Evolutionary conservation across 495 filamentous ascomycete species (phyloP), one percentile per base, ranked within the genome.

Genomic region (Hypoxylon subgilvum): DNA sequence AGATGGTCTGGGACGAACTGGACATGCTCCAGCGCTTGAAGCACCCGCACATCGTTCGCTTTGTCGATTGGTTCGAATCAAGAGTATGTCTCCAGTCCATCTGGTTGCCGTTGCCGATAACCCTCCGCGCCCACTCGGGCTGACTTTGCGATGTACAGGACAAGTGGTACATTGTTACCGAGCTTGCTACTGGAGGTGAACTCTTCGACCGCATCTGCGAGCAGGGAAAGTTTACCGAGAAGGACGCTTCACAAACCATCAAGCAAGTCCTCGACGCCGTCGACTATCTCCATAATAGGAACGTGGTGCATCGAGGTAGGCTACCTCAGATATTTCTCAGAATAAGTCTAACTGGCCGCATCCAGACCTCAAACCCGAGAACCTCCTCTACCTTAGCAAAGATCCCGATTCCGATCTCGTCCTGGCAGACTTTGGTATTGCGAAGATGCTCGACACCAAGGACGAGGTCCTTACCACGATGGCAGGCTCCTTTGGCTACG

Each of bases 121-220:
- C 3, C 23, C 36, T 18, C 32, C 23, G 28, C 18, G 27, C 4
- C 18, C 13, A 42, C 36, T 23, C 18, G 14, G 25, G 18, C 45
- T 58, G 22, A 60, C 55, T 50, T 35, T 0, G 7, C 22, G 7
- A 30, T 36, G n/a, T 67, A 3, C 54, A 97, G 93, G 94, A 99
- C 79, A 99, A 99, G 79, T 99, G 96, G 78, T 99, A 99, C 73
- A 99, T 99, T 63, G 93, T 99, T 69, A 99, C 94, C 32, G 88
- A 99, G 72, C 81, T 99, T 21, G 95, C 95, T 35, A 96, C 90
- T 3, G 94, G 94, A 57, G 94, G 94, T 75, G 94, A 99, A 74
- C 76, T 99, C 51, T 99, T 99, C 73, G 94, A 99, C 72, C 85
- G 94, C 19, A 99, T 99, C 71, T 99, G 94, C 76, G 92, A 99